These are phyloP conservation scores for Trichoderma afroharzianum DNA, from an alignment of 2,329 filamentous ascomycete species.

Conservation along the genomic window DNA sequence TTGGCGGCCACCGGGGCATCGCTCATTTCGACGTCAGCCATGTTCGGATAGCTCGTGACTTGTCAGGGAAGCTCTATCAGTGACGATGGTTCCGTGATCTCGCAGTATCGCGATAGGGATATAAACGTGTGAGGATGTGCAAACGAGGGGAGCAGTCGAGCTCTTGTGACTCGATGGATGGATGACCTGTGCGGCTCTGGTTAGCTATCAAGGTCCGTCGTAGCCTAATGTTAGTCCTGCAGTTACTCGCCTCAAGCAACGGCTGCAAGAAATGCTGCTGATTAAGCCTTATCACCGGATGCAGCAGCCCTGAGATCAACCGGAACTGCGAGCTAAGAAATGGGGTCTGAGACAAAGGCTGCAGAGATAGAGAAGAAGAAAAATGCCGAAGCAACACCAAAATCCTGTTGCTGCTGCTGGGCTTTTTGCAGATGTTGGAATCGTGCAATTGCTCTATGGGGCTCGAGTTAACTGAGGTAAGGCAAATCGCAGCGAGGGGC, in stretches of 20 bases:
- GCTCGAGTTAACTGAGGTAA: not conserved
- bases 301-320: not conserved
- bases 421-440: not conserved
- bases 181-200: not conserved
- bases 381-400: not conserved
- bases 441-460: not conserved
- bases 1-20: conserved; percentile 68
- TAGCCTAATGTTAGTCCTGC: not conserved
- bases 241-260: not conserved
- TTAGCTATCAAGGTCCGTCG: conserved; percentile 6
- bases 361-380: not conserved
- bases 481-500: not conserved
- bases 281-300: not conserved
- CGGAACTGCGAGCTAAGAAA: not conserved
- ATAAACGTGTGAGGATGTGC: not conserved
- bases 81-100: not conserved
- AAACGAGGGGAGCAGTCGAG: not conserved
- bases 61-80: not conserved
- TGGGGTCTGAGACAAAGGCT: not conserved
- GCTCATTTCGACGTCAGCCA: conserved; percentile 97
- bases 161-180: not conserved
- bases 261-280: not conserved
- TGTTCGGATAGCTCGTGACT: conserved; percentile 35
- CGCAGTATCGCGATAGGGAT: not conserved
- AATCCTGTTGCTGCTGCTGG: not conserved